A percentile compares a stretch with the other conserved stretches of the same genome.
phyloP scores from a whole-genome alignment of 352 stramenopile genomes.

The Phytophthora idaei region DNA sequence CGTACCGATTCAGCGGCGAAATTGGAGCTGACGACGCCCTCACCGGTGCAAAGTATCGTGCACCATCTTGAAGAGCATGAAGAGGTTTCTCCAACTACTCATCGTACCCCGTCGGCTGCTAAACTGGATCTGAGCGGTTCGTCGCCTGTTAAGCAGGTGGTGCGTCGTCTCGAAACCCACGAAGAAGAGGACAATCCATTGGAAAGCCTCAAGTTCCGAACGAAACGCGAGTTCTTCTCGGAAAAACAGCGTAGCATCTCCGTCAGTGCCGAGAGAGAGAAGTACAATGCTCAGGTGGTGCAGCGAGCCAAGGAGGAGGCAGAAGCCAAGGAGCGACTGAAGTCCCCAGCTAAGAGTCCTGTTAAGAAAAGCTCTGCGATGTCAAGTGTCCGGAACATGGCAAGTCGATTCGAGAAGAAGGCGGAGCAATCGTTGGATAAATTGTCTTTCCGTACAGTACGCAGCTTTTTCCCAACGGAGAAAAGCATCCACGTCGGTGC shows the following conservation, averaged over 20 bases:
- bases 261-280: constrained; percentile 42
- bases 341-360: constrained; percentile 21
- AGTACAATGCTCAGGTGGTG: constrained; percentile 34
- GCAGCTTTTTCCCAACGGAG: constrained; percentile 57
- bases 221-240: constrained; percentile 62
- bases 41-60: constrained; percentile 22
- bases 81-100: constrained; percentile 18
- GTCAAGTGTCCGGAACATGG: constrained; percentile 52
- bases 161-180: constrained; percentile 63
- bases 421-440: constrained; percentile 51
- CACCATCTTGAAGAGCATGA: constrained; percentile 39
- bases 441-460: constrained; percentile 56
- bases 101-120: constrained; percentile 39
- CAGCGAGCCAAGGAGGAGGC: constrained; percentile 31
- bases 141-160: constrained; percentile 52
- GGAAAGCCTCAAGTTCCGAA: constrained; percentile 55
- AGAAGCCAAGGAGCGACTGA: constrained; percentile 21
- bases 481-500: constrained; percentile 52
- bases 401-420: constrained; percentile 53
- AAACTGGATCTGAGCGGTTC: constrained; percentile 32
- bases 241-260: constrained; percentile 45
- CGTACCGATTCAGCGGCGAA: constrained; percentile 36
- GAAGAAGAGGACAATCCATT: constrained; percentile 47
- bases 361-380: constrained; percentile 31
- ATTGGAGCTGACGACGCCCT: constrained; percentile 26